Evolutionary conservation across 176 grass and related monocot genomes (phyloP), one percentile per base, ranked within the genome.

Genomic region (Juncus inflexus): DNA sequence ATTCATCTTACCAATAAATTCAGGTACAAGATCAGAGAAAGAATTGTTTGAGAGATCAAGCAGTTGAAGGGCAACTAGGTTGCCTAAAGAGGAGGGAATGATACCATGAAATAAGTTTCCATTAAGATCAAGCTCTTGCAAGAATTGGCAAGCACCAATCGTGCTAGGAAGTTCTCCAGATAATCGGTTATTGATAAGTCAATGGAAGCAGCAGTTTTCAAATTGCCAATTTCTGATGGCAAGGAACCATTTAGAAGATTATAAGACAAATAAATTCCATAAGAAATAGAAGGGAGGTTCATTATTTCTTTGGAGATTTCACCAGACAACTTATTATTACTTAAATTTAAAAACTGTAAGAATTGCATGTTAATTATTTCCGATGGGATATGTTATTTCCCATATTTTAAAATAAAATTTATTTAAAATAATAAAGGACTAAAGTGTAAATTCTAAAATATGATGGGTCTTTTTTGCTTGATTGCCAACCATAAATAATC

Each of bases 331-430:
- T 83, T 73, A 70, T 83, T 87, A 7, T 52, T 50, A 45, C 75
- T 83, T 63, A 87, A 15, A 40, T 68, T 69, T 41, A 87, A 28
- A 14, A 3, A 5, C 52, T 45, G 40, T 4, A 83, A 58, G 5
- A 55, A 40, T 62, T 7, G 12, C 56, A 78, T 72, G 3, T 42
- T 83, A 15, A 52, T 73, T 12, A 87, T 61, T 28, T 10, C 78
- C 12, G 61, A 50, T 1, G 84, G 76, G 47, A 87, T 83, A 35
- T n/a, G n/a, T n/a, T n/a, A n/a, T n/a, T n/a, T n/a, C n/a, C n/a
- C n/a, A n/a, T n/a, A n/a, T n/a, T n/a, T n/a, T n/a, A n/a, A n/a
- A n/a, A n/a, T n/a, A n/a, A n/a, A n/a, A n/a, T n/a, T n/a, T n/a
- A n/a, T n/a, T n/a, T n/a, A n/a, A n/a, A n/a, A n/a, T n/a, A n/a